Percentiles rank a stretch among this genome's conserved stretches.
These are phyloP conservation scores for Vanderwaltozyma tropicalis DNA, from an alignment of 805 yeast genomes.

Conservation along the genomic window DNA sequence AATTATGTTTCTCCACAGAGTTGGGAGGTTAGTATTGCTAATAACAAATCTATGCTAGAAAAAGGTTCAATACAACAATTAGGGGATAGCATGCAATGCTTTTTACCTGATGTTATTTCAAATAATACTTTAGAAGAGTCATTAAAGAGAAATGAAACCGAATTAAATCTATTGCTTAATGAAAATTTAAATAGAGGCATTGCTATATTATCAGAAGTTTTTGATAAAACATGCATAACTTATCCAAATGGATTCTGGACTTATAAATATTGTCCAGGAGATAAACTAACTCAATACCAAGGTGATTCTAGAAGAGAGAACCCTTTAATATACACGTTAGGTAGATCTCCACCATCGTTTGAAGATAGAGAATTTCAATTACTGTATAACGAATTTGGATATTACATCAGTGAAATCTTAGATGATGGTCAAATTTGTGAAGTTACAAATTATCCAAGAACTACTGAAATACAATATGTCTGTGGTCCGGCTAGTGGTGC, in stretches of 20 bases:
- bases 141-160: slow-evolving; percentile 7
- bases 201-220: slow-evolving; percentile 8
- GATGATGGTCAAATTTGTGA: slow-evolving; percentile 51
- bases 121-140: slow-evolving; percentile 1
- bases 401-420: slow-evolving; percentile 28
- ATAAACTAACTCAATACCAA: slow-evolving; percentile 41
- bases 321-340: slow-evolving; percentile 7
- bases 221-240: slow-evolving; percentile 18
- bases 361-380: slow-evolving; percentile 22
- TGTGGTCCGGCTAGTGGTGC: slow-evolving; percentile 33
- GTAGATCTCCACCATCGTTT: slow-evolving; percentile 19
- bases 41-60: slow-evolving; percentile 6
- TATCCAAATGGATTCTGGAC: slow-evolving; percentile 42
- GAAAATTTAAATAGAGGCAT: slow-evolving; percentile 13
- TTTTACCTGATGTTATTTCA: slow-evolving; percentile 8
- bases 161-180: slow-evolving; percentile 3
- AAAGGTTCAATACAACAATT: slow-evolving; percentile 12
- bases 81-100: slow-evolving; percentile 16
- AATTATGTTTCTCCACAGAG: slow-evolving; percentile 10
- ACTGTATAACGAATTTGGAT: slow-evolving; percentile 27
- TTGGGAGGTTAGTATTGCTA: slow-evolving; percentile 10
- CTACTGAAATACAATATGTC: slow-evolving; percentile 43
- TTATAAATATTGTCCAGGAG: slow-evolving; percentile 41
- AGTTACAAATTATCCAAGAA: slow-evolving; percentile 41
- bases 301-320: slow-evolving; percentile 4